Conservation (phyloP, 495 filamentous ascomycete species). For the Penicillium odoratum region DNA sequence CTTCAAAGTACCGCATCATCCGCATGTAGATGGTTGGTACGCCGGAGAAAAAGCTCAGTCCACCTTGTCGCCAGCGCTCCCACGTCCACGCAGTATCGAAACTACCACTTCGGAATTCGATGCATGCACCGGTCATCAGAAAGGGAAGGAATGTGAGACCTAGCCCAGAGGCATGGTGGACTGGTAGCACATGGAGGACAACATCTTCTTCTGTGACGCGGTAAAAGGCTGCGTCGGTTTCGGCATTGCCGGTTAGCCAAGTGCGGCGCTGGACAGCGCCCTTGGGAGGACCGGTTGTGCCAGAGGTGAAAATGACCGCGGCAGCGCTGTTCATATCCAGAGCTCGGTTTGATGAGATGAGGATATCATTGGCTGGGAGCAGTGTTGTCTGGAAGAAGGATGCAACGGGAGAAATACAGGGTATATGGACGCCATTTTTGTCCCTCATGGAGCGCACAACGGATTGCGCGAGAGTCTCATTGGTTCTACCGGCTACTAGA, state of each 20-base stretch:
- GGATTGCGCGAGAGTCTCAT: conserved; percentile 18
- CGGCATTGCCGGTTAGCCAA: conserved; percentile 28
- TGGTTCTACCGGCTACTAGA: conserved; percentile 21
- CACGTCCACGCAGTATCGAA: conserved; percentile 51
- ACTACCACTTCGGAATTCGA: conserved; percentile 47
- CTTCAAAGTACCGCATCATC: conserved; percentile 48
- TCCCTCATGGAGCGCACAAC: conserved; percentile 16
- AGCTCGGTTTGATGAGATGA: conserved; percentile 27
- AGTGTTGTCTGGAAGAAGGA: conserved; percentile 18
- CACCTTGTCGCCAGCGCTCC: conserved; percentile 46
- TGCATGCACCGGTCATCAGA: conserved; percentile 40
- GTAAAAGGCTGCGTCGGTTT: conserved; percentile 30
- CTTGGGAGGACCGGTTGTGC: conserved; percentile 49
- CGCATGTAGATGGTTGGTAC: conserved; percentile 55
- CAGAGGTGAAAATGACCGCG: conserved; percentile 44
- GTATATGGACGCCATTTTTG: conserved; percentile 18
- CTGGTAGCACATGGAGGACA: conserved; percentile 43
- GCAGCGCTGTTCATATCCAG: conserved; percentile 29
- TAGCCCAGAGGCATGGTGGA: conserved; percentile 51
- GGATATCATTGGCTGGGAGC: conserved; percentile 11
- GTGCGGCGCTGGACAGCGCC: conserved; percentile 40
- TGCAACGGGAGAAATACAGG: conserved; percentile 23
- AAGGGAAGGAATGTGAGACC: conserved; percentile 49
- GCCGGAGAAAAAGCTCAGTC: conserved; percentile 47
- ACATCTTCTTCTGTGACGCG: conserved; percentile 27